phyloP scores from a whole-genome alignment of 768 basidiomycete genomes.

The Hericium alpestre region DNA sequence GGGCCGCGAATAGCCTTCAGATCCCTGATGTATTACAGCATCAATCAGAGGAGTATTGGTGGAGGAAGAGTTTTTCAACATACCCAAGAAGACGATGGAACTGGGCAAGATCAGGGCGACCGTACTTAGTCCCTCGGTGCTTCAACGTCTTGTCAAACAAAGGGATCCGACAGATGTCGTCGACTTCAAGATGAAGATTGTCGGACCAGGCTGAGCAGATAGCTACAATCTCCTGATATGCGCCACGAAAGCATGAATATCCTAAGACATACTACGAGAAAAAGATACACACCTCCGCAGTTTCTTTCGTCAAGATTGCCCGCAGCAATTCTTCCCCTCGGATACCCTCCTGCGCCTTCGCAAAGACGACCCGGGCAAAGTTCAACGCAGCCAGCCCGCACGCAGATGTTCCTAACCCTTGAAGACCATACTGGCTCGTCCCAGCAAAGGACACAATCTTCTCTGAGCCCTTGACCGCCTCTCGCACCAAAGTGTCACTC shows the following conservation, averaged over 20 bases:
- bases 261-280: not conserved
- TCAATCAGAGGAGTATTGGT: not conserved
- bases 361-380: slow-evolving; percentile 43
- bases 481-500: not conserved
- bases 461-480: slow-evolving; percentile 5
- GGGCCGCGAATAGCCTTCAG: slow-evolving; percentile 16
- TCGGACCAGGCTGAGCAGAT: slow-evolving; percentile 50
- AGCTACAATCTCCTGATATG: slow-evolving; percentile 38
- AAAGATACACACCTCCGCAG: slow-evolving; percentile 25
- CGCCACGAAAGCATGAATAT: not conserved
- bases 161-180: slow-evolving; percentile 38
- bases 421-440: slow-evolving; percentile 41
- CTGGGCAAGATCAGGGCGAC: slow-evolving; percentile 24
- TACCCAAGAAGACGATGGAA: slow-evolving; percentile 27
- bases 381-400: slow-evolving; percentile 63
- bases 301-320: slow-evolving; percentile 23
- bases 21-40: slow-evolving; percentile 12
- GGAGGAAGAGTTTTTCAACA: not conserved
- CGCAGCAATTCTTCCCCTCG: slow-evolving; percentile 22
- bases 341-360: slow-evolving; percentile 22
- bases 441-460: slow-evolving; percentile 35
- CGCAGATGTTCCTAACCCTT: slow-evolving; percentile 35
- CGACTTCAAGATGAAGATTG: slow-evolving; percentile 44
- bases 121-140: slow-evolving; percentile 26
- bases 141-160: slow-evolving; percentile 35